Base-by-base conservation (phyloP, 495 filamentous ascomycete species). In the Pseudomonodictys pantanalensis region DNA sequence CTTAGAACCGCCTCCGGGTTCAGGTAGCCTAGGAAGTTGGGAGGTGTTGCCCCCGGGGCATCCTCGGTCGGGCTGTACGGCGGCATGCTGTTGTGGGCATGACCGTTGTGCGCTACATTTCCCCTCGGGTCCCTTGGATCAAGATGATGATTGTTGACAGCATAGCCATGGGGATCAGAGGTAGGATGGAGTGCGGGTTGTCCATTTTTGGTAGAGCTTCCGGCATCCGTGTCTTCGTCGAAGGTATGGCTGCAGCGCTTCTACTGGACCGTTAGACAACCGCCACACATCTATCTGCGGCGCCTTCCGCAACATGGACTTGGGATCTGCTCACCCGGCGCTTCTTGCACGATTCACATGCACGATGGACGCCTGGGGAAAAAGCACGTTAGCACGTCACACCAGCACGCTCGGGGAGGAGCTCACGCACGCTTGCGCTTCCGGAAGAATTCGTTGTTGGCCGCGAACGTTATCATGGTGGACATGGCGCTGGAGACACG, bases 201-300 rank as follows among this genome's bases (percentile, higher is more conserved):
- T 18, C 51, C 35, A 44, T 11, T 51, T 60, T 67, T 51, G 35
- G 54, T 56, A 62, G 65, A 56, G 61, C 60, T 66, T 66, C 63
- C 63, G 51, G 48, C 59, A 20, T 56, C 47, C 3, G 53, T 29
- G 11, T 68, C 65, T 7, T 70, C 65, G 35, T 63, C 65, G 42
- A 70, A 70, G 39, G 65, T 68, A 60, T 70, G 68, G 53, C 58
- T 60, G 52, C 68, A 70, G 12, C 68, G 65, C 47, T 70, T 70
- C 68, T 70, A 53, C 15, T 49, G 46, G 52, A 45, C n/a, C 8
- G 35, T 65, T 41, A 63, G 60, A 56, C 23, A 42, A 54, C 17
- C 15, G 53, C 54, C 39, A 50, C 33, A 47, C 12, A 7, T 47
- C 25, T 41, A 41, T 12, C 38, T 29, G 30, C n/a, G 38, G 32